Conservation (phyloP, 345 rosid species). For the Boechera stricta region DNA sequence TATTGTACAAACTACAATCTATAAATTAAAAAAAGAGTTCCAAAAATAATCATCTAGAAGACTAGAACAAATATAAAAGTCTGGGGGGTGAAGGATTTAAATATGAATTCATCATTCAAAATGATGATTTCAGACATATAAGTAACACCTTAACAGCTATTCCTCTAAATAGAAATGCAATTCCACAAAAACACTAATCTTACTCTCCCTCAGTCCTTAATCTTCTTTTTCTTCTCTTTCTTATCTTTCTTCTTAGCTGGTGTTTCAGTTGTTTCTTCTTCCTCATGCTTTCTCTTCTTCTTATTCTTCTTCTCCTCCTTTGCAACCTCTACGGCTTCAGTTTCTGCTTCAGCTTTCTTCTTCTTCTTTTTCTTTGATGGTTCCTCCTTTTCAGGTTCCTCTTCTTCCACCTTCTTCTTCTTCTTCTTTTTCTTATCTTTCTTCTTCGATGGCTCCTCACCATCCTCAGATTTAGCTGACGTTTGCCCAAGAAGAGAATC, state of each 20-base stretch:
- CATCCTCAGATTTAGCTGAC: slow-evolving; percentile 34
- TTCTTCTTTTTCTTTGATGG: slow-evolving; percentile 71
- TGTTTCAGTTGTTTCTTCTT: slow-evolving; percentile 44
- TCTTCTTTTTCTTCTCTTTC: slow-evolving; percentile 58
- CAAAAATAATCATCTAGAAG: slow-evolving; percentile 5
- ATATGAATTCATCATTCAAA: slow-evolving; percentile 7
- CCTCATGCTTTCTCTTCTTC: slow-evolving; percentile 56
- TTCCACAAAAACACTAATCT: slow-evolving; percentile 1
- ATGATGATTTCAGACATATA: slow-evolving; percentile 1
- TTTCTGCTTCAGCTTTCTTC: slow-evolving; percentile 42
- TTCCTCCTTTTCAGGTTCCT: slow-evolving; percentile 49
- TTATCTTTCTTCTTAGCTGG: slow-evolving; percentile 49
- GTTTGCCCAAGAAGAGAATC: slow-evolving; percentile 68
- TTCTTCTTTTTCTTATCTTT: slow-evolving; percentile 61
- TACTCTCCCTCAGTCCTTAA: slow-evolving; percentile 43
- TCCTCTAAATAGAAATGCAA: slow-evolving; percentile 7
- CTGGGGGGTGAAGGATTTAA: not conserved
- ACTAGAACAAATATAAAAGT: not conserved
- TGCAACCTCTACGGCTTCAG: slow-evolving; percentile 29
- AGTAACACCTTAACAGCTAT: not conserved
- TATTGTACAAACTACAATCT: slow-evolving; percentile 1
- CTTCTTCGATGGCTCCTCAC: slow-evolving; percentile 43
- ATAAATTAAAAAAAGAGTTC: not conserved
- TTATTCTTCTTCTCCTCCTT: slow-evolving; percentile 47
- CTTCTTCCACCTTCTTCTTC: slow-evolving; percentile 50